phyloP scores from a whole-genome alignment of 176 grass and related monocot genomes.

The sorghum (Sorghum bicolor) region Sorghum_bicolor_NCBIv3 NC_012871.2:62398501-62399000 shows the following conservation, averaged over 20 bases:
- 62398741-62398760: background rate
- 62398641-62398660: constrained; percentile 9
- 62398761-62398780: constrained; percentile 6
- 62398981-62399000: constrained; percentile 1
- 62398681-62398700: background rate
- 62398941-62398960: background rate
- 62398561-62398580: background rate
- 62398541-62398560: background rate
- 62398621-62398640: background rate
- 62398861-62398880: background rate
- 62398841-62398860: background rate
- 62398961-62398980: background rate
- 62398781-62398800: background rate
- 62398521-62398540: background rate
- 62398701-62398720: background rate
- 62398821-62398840: background rate
- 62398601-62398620: constrained; percentile 8
- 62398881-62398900: background rate
- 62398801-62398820: background rate
- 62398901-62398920: background rate
- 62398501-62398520: background rate
- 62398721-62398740: background rate
- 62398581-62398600: background rate
- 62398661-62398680: background rate
- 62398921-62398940: background rate